Conservation (phyloP, 2,329 filamentous ascomycete genomes). For the Davidsoniella neocaledoniae region DNA sequence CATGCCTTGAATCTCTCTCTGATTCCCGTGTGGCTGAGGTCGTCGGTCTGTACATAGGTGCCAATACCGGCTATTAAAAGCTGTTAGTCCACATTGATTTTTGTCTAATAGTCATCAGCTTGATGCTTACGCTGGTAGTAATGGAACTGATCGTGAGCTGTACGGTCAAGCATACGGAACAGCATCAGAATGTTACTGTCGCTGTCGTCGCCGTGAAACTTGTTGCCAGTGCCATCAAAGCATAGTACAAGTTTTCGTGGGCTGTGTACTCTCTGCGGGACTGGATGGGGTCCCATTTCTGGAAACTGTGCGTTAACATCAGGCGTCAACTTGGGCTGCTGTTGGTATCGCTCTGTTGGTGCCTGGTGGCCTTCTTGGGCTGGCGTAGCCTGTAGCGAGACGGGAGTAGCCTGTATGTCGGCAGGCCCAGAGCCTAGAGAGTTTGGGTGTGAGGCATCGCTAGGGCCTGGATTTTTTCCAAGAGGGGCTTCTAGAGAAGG, state of each 20-base stretch:
- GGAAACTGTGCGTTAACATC: constrained; percentile 4
- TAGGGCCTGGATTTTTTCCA: no score
- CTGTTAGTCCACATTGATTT: constrained; percentile 4
- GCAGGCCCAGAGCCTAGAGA: no score
- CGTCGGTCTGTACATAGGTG: constrained; percentile 49
- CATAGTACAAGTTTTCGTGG: constrained; percentile 38
- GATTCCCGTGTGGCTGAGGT: constrained; percentile 38
- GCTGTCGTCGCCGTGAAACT: constrained; percentile 44
- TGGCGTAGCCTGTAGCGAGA: no score
- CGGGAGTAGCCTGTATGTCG: no score
- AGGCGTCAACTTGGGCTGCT: not conserved
- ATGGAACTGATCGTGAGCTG: constrained; percentile 42
- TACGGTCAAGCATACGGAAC: constrained; percentile 51
- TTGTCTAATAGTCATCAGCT: no score
- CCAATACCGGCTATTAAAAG: constrained; percentile 43
- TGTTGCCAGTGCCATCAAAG: constrained; percentile 48
- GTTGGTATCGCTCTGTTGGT: not conserved
- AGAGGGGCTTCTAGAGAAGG: no score
- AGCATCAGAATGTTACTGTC: constrained; percentile 55
- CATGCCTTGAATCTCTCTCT: constrained; percentile 44
- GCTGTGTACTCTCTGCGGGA: constrained; percentile 11
- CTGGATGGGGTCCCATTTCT: not conserved
- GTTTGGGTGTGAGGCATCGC: no score
- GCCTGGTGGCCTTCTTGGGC: not conserved
- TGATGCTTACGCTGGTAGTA: constrained; percentile 43